Base-by-base conservation (phyloP, 768 basidiomycete species). In the Cystoderma amianthinum region DNA sequence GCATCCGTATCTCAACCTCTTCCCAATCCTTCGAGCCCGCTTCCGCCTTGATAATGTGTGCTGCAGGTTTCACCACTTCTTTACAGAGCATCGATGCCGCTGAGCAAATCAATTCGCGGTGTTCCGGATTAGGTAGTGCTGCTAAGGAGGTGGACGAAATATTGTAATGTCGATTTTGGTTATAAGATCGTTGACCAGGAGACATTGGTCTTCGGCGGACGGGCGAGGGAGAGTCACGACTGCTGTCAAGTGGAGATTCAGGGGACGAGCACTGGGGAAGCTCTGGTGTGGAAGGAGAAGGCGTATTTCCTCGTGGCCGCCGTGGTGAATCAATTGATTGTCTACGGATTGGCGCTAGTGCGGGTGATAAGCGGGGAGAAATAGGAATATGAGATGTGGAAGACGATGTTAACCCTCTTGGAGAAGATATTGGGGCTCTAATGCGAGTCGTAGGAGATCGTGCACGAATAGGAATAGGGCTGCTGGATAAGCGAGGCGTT, bases 1-100 rank as follows among this genome's bases (percentile, higher is more conserved):
- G 65, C 49, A 82, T 62, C 38, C 84, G 68, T 6, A 74, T 62
- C 59, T 91, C 86, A 5, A 90, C 84, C 54, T 85, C 85, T 44
- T 82, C 82, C 75, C 80, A 85, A 42, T 85, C 82, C 52, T 63
- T 68, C 33, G 66, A 48, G 18, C 71, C 73, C 25, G 68, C 48
- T 17, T 77, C 72, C 4, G 63, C 67, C 39, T 70, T 72, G 39
- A 62, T 68, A 57, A 77, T 59, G 48, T 80, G 73, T 1, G 62
- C 51, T n/a, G 83, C 77, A 9, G 82, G 75, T 50, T 73, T 74
- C 30, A 75, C 57, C 50, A 83, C 67, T 56, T 85, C 83, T 49
- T 71, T 81, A 57, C 81, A 82, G 17, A 89, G 60, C 54, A 83
- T 55, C 0, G 76, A 69, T 2, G 72, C 72, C 4, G 87, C 85